These are phyloP conservation scores for Brettanomyces naardenensis DNA, from an alignment of 805 yeast genomes.

Conservation along the genomic window DNA sequence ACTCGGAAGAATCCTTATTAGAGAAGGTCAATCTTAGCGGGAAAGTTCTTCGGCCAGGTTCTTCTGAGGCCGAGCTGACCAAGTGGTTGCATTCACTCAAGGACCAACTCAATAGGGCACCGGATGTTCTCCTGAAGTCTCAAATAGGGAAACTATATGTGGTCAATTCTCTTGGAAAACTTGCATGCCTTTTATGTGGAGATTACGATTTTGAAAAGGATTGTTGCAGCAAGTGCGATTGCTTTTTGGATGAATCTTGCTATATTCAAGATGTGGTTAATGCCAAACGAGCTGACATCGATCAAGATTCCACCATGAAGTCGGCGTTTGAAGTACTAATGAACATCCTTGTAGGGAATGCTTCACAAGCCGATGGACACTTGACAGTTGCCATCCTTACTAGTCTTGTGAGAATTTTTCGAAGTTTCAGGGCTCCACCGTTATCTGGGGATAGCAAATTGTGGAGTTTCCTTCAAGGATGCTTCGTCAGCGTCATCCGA, in stretches of 20 bases:
- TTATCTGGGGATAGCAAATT: conserved; percentile 19
- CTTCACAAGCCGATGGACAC: conserved; percentile 10
- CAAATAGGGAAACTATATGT: conserved; percentile 19
- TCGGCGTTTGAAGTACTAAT: conserved; percentile 22
- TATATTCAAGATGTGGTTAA: neutral
- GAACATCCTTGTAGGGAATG: conserved; percentile 17
- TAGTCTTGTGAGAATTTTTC: conserved; percentile 40
- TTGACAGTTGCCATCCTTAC: conserved; percentile 36
- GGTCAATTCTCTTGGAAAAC: conserved; percentile 32
- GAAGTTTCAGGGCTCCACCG: conserved; percentile 44
- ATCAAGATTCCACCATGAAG: conserved; percentile 10
- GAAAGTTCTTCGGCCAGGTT: neutral
- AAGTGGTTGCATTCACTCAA: conserved; percentile 8
- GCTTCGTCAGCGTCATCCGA: conserved; percentile 37
- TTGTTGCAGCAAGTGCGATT: conserved; percentile 34
- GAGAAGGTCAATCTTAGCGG: neutral
- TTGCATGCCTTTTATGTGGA: conserved; percentile 33
- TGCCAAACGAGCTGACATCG: conserved; percentile 23
- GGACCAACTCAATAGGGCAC: conserved; percentile 1
- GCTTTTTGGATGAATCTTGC: neutral
- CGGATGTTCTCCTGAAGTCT: conserved; percentile 2
- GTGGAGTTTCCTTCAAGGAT: conserved; percentile 34
- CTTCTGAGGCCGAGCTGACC: neutral
- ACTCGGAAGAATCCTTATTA: neutral
- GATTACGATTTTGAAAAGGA: conserved; percentile 26